Conservation (phyloP, 1,139 yeast species). For the Magnusiomyces paraingens region DNA sequence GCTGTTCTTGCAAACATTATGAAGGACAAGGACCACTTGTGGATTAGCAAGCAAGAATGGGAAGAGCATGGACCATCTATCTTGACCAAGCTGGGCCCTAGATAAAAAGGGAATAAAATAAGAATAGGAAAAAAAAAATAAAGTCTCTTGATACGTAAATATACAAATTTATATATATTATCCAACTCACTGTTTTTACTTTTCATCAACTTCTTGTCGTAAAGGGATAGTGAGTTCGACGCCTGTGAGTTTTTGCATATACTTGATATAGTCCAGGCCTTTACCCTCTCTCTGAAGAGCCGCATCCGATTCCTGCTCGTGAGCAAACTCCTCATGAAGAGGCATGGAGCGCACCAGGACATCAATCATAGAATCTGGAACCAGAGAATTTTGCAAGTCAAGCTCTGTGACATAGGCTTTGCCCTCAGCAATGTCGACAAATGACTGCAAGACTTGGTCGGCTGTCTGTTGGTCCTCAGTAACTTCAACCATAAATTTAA, state of each 20-base stretch:
- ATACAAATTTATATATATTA: background rate
- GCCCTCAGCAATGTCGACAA: slow-evolving; percentile 37
- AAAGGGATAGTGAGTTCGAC: slow-evolving; percentile 8
- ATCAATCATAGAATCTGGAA: slow-evolving; percentile 34
- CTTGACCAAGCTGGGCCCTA: slow-evolving; percentile 85
- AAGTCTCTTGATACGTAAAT: background rate
- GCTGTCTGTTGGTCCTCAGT: slow-evolving; percentile 38
- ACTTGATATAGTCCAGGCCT: slow-evolving; percentile 32
- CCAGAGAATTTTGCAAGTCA: slow-evolving; percentile 35
- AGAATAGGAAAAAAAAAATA: background rate
- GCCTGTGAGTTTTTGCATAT: slow-evolving; percentile 26
- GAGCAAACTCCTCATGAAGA: slow-evolving; percentile 7
- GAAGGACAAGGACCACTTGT: slow-evolving; percentile 98
- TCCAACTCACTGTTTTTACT: background rate
- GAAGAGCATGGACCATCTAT: slow-evolving; percentile 90
- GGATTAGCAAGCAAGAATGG: slow-evolving; percentile 97
- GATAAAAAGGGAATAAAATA: slow-evolving; percentile 37
- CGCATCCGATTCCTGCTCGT: slow-evolving; percentile 3
- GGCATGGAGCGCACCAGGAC: slow-evolving; percentile 32
- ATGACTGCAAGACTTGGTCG: slow-evolving; percentile 37
- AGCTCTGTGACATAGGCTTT: slow-evolving; percentile 37
- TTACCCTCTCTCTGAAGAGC: slow-evolving; percentile 18
- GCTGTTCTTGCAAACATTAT: slow-evolving; percentile 96
- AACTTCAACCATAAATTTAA: slow-evolving; percentile 37
- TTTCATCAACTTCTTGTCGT: background rate